Evolutionary conservation across 1,284 basidiomycete genomes (phyloP).

Genomic region (Kalmanozyma brasiliensis): DNA sequence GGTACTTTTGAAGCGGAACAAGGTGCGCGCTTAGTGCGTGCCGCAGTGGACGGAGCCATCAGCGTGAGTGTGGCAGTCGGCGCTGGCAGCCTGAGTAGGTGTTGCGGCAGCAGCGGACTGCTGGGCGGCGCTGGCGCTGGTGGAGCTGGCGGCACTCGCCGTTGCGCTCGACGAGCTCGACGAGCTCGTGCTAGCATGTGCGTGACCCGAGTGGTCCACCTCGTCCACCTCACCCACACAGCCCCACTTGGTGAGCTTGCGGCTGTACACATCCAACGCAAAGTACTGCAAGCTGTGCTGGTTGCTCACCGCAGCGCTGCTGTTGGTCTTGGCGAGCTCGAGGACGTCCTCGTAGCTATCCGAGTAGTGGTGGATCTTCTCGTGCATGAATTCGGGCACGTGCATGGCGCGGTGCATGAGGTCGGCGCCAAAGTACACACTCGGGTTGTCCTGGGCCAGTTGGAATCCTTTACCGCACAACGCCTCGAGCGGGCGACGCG

Average conservation of each 20-base stretch:
- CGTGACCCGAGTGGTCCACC: conserved; percentile 3
- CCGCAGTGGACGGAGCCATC: conserved; percentile 45
- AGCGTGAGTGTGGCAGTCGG: conserved; percentile 46
- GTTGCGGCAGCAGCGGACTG: not conserved
- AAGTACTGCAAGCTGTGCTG: conserved; percentile 69
- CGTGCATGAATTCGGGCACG: conserved; percentile 67
- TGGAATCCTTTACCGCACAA: conserved; percentile 68
- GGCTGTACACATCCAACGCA: conserved; percentile 68
- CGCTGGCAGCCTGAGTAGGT: not conserved
- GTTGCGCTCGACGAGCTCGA: not conserved
- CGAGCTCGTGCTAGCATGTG: not conserved
- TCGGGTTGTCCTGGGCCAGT: conserved; percentile 58
- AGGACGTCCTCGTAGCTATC: conserved; percentile 65
- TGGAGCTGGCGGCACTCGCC: not conserved
- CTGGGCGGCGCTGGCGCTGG: too few species aligned
- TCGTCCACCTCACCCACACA: conserved; percentile 26
- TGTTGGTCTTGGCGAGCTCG: conserved; percentile 68
- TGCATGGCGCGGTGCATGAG: conserved; percentile 69
- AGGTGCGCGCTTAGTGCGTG: conserved; percentile 23
- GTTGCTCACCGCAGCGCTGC: conserved; percentile 65
- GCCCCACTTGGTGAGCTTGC: conserved; percentile 65
- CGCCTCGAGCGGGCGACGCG: conserved; percentile 37
- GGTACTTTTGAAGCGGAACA: too few species aligned
- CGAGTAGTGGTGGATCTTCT: conserved; percentile 67
- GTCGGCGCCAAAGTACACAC: conserved; percentile 68